Evolutionary conservation across 1,284 basidiomycete genomes (phyloP).

Genomic region (Somion occarium): DNA sequence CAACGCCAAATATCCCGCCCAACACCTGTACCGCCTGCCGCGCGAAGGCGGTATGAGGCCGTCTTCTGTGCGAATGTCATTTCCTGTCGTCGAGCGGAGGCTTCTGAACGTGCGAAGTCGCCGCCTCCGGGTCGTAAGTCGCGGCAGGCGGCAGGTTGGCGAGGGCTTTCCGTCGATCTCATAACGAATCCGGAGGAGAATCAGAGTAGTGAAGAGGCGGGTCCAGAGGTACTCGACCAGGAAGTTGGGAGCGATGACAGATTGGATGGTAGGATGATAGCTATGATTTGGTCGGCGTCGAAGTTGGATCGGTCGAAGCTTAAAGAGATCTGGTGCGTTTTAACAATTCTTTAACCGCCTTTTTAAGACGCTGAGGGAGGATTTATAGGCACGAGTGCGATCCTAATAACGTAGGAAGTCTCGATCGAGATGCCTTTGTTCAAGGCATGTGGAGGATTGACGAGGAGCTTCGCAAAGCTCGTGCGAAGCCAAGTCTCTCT

Average conservation of each 20-base stretch:
- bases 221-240: conserved; percentile 27
- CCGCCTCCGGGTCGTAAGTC: conserved; percentile 38
- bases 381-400: conserved; percentile 68
- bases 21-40: conserved; percentile 60
- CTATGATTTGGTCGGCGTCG: conserved; percentile 60
- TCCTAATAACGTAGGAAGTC: conserved; percentile 42
- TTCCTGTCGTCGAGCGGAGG: conserved; percentile 38
- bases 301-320: conserved; percentile 49
- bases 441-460: conserved; percentile 83
- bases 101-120: conserved; percentile 12
- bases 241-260: conserved; percentile 38
- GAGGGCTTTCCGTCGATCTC: conserved; percentile 71
- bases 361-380: no score
- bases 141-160: conserved; percentile 66
- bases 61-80: conserved; percentile 58
- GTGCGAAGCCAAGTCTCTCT: conserved; percentile 16
- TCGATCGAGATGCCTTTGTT: conserved; percentile 63
- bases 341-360: no score
- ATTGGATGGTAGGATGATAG: conserved; percentile 52
- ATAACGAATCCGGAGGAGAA: conserved; percentile 42
- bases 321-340: conserved; percentile 59
- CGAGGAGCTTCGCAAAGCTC: conserved; percentile 67
- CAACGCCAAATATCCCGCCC: conserved; percentile 34
- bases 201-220: conserved; percentile 20
- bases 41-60: conserved; percentile 59